Conservation (phyloP, 805 yeast species). For the Ogataea populi-albae region DNA sequence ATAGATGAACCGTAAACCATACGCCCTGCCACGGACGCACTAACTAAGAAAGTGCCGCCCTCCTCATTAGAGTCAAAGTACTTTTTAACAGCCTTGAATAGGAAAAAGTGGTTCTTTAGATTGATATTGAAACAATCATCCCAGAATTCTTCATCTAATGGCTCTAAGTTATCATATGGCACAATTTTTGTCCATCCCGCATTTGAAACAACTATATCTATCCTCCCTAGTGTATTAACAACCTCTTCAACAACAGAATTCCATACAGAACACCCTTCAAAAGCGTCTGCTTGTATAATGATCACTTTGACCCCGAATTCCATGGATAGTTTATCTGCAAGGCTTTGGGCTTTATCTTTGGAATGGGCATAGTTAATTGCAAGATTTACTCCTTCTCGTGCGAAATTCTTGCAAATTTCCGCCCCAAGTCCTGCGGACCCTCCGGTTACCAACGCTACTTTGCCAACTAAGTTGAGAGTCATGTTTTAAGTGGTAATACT, state of each 20-base stretch:
- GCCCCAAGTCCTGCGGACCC: slow-evolving; percentile 38
- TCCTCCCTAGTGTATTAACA: slow-evolving; percentile 24
- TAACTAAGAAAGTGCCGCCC: slow-evolving; percentile 9
- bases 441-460: slow-evolving; percentile 31
- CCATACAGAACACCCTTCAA: slow-evolving; percentile 13
- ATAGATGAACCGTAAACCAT: slow-evolving; percentile 10
- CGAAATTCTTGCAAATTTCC: slow-evolving; percentile 32
- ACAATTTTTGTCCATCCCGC: slow-evolving; percentile 38
- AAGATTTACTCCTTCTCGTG: slow-evolving; percentile 34
- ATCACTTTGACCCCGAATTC: slow-evolving; percentile 19
- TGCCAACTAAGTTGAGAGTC: slow-evolving; percentile 22
- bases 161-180: slow-evolving; percentile 32
- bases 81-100: slow-evolving; percentile 6
- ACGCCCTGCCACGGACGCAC: slow-evolving; percentile 8
- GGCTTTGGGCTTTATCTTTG: slow-evolving; percentile 29
- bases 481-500: no score
- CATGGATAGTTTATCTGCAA: slow-evolving; percentile 16
- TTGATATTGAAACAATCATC: slow-evolving; percentile 31
- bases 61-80: slow-evolving; percentile 4
- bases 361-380: slow-evolving; percentile 34
- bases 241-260: slow-evolving; percentile 25
- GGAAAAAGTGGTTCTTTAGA: slow-evolving; percentile 28
- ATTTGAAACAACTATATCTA: slow-evolving; percentile 39
- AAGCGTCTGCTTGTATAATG: slow-evolving; percentile 29
- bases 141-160: slow-evolving; percentile 33